phyloP scores from a whole-genome alignment of 331 rosid genomes.

The Malus hybrid region DNA sequence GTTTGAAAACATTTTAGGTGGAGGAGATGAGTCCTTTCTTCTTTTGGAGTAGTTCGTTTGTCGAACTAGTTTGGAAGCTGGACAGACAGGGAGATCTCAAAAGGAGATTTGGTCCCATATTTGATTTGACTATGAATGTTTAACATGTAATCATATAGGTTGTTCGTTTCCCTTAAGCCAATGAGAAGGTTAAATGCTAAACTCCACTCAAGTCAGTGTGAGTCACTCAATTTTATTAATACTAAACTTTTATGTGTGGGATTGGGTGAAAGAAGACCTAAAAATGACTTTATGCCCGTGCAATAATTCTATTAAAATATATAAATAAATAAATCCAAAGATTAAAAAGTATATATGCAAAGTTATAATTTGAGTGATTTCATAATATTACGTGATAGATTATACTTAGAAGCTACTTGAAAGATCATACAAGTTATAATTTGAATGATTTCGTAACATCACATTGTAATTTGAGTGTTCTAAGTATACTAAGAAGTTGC shows the following conservation, averaged over 20 bases:
- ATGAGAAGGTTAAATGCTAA: slow-evolving; percentile 26
- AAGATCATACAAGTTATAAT: no score
- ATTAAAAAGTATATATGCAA: no score
- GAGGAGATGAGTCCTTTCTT: slow-evolving; percentile 16
- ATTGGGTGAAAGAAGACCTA: slow-evolving; percentile 3
- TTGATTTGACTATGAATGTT: slow-evolving; percentile 32
- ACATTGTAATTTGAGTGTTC: no score
- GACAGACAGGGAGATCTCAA: slow-evolving; percentile 54
- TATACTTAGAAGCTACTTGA: no score
- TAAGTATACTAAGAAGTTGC: neutral
- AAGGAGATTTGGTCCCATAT: slow-evolving; percentile 65
- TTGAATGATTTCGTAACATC: no score
- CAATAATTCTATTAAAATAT: slow-evolving; percentile 6
- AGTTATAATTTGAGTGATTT: neutral
- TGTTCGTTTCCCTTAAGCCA: slow-evolving; percentile 11
- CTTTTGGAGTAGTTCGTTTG: neutral
- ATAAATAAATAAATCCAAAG: no score
- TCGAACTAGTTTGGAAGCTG: slow-evolving; percentile 10
- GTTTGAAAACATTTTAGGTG: neutral
- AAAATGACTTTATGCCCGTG: slow-evolving; percentile 21
- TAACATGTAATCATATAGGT: slow-evolving; percentile 31
- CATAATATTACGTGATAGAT: no score
- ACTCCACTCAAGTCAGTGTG: slow-evolving; percentile 24
- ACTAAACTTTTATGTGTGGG: slow-evolving; percentile 11
- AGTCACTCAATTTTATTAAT: slow-evolving; percentile 7